Base-by-base conservation (phyloP, 1,284 basidiomycete genomes). In the Malassezia psittaci region DNA sequence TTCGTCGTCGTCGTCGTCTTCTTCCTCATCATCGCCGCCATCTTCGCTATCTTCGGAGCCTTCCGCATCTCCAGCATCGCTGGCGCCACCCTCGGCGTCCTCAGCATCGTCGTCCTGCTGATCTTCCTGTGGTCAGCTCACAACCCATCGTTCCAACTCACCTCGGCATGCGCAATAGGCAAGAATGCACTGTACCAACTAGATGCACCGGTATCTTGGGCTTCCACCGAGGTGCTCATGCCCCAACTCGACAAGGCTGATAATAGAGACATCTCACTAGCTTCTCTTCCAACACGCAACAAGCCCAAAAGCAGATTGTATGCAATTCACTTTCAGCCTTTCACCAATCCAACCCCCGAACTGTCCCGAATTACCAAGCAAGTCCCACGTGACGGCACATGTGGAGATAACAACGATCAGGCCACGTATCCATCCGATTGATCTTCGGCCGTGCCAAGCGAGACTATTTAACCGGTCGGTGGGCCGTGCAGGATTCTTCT, bases 141-240 rank as follows among this genome's bases (percentile, higher is more conserved):
- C 34, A 35, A 9, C 19, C 24, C 41, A 15, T 16, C 5, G 4
- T 9, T 10, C 38, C 21, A 38, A 24, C 54, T 18, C 46, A 56
- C 55, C 55, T 68, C 66, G 61, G 60, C 62, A 60, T 65, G 60
- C 42, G 48, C 64, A 29, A 61, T 58, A 29, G 67, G 66, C 42
- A 69, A 45, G 38, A 69, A 48, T 35, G 62, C 60, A 47, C 60
- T 57, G 63, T 64, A 61, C 59, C 67, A 66, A 52, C 54, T 57
- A 45, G 61, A 54, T 38, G 34, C 13, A 15, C 40, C 33, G 13
- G 50, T 32, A 36, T 34, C 45, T 48, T 57, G 50, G 10, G 16
- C 39, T 7, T n/a, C 15, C 19, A 33, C 36, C 18, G 48, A 24
- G 11, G 55, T 43, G 21, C 44, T 32, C 16, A 47, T 37, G 46